Percentiles rank a stretch among this genome's conserved stretches.
Evolutionary conservation across 257 asterid genomes (phyloP).

Genomic region (Coffea eugenioides): DNA sequence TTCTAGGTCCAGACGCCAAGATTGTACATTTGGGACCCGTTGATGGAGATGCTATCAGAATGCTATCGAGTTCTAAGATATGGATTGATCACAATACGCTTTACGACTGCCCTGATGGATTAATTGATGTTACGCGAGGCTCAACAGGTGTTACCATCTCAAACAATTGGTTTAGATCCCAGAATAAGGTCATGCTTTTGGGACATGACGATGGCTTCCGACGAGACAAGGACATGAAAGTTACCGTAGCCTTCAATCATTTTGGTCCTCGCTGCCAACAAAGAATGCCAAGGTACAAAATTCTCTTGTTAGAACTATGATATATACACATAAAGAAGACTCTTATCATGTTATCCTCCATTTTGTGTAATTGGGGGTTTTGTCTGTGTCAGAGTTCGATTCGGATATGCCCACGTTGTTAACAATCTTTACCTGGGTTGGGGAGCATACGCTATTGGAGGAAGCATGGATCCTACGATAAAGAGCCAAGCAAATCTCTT

Average conservation of each 20-base stretch:
- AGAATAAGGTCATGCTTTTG: constrained; percentile 76
- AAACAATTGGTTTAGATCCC: constrained; percentile 70
- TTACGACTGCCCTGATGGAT: constrained; percentile 55
- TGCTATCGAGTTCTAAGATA: constrained; percentile 54
- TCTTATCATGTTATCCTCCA: no score
- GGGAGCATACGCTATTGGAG: constrained; percentile 88
- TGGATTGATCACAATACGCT: constrained; percentile 88
- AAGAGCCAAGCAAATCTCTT: constrained; percentile 87
- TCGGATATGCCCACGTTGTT: constrained; percentile 87
- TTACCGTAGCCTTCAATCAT: constrained; percentile 79
- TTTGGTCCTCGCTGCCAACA: constrained; percentile 77
- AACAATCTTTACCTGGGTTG: constrained; percentile 78
- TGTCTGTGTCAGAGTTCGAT: constrained; percentile 46
- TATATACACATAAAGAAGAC: no score
- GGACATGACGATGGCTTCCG: constrained; percentile 73
- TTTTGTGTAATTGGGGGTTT: no score
- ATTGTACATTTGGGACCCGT: constrained; percentile 45
- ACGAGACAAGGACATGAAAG: constrained; percentile 66
- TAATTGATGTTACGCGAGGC: constrained; percentile 79
- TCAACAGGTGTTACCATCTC: constrained; percentile 72
- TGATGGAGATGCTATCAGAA: constrained; percentile 76
- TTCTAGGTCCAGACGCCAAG: constrained; percentile 47
- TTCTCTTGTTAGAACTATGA: neutral
- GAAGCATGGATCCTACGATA: constrained; percentile 80
- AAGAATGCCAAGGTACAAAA: constrained; percentile 76